These are phyloP conservation scores for Lophiostoma macrostomum DNA, from an alignment of 495 filamentous ascomycete genomes.

Conservation along the genomic window DNA sequence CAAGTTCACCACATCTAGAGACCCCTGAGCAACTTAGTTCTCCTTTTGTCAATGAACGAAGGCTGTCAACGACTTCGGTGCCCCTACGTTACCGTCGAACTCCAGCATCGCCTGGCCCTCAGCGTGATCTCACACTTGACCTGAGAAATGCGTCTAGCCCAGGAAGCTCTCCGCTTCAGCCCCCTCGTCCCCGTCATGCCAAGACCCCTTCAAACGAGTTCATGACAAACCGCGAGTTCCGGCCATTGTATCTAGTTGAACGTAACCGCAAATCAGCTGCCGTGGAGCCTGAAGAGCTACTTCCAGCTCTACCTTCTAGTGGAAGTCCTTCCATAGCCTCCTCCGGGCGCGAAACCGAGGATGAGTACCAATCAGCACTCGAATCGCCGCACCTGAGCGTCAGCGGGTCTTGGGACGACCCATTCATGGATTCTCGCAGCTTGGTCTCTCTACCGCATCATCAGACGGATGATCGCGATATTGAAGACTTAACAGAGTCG, in stretches of 20 bases:
- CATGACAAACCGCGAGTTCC: conserved; percentile 34
- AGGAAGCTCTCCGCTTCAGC: conserved; percentile 30
- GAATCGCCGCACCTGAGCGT: conserved; percentile 29
- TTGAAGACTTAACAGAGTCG: conserved; percentile 36
- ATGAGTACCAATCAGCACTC: conserved; percentile 42
- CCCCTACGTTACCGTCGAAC: conserved; percentile 38
- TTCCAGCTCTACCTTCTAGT: conserved; percentile 24
- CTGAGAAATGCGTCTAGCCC: conserved; percentile 21
- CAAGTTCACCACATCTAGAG: conserved; percentile 11
- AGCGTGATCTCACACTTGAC: conserved; percentile 29
- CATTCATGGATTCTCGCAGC: conserved; percentile 6
- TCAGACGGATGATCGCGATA: conserved; percentile 15
- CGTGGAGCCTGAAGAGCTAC: conserved; percentile 40
- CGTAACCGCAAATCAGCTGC: conserved; percentile 40
- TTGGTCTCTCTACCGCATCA: conserved; percentile 3
- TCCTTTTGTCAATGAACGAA: conserved; percentile 9
- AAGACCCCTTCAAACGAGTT: conserved; percentile 38
- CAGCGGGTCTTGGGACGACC: conserved; percentile 20
- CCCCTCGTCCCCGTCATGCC: conserved; percentile 23
- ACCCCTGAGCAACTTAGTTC: conserved; percentile 17
- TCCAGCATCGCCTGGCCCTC: conserved; percentile 25
- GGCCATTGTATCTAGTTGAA: conserved; percentile 46
- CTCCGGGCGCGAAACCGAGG: conserved; percentile 38
- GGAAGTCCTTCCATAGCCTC: conserved; percentile 21
- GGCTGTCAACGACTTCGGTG: conserved; percentile 37